These are phyloP conservation scores for Trichoderma endophyticum DNA, from an alignment of 2,329 filamentous ascomycete species.

Conservation along the genomic window DNA sequence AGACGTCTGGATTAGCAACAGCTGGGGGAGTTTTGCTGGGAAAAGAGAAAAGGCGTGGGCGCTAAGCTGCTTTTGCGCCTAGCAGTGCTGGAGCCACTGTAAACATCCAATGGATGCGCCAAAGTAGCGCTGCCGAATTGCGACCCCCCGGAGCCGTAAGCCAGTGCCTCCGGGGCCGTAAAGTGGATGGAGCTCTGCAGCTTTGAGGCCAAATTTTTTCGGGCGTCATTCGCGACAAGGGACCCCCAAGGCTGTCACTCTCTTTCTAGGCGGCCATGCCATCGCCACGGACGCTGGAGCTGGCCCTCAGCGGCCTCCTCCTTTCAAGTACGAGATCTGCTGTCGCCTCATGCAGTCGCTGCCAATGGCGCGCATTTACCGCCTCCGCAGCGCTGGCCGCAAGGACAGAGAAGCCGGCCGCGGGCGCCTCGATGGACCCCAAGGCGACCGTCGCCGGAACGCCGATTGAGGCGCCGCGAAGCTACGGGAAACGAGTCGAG, in stretches of 20 bases:
- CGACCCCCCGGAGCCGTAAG: background rate
- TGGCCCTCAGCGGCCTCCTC: slow-evolving; percentile 29
- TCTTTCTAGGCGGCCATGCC: slow-evolving; percentile 6
- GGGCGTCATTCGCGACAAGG: slow-evolving; percentile 1
- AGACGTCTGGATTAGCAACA: background rate
- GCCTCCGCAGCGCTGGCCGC: slow-evolving; percentile 38
- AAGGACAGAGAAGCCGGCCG: slow-evolving; percentile 34
- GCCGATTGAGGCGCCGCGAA: slow-evolving; percentile 56
- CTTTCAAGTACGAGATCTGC: slow-evolving; percentile 27
- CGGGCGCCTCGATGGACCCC: slow-evolving; percentile 37
- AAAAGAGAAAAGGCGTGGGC: background rate
- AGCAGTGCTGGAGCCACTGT: background rate
- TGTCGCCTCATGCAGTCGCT: slow-evolving; percentile 43
- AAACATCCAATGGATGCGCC: background rate
- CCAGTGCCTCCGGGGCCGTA: background rate
- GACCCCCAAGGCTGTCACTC: background rate
- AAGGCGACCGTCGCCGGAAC: slow-evolving; percentile 41
- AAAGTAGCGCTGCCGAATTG: slow-evolving; percentile 6
- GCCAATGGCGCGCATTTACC: slow-evolving; percentile 51
- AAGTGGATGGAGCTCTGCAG: slow-evolving; percentile 2
- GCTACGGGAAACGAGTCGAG: slow-evolving; percentile 54
- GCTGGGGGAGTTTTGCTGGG: background rate
- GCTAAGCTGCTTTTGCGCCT: slow-evolving; percentile 13
- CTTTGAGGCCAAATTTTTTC: background rate
- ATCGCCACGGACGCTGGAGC: slow-evolving; percentile 32